Conservation (phyloP, 805 yeast genomes). For the Monosporozyma aerobia region DNA sequence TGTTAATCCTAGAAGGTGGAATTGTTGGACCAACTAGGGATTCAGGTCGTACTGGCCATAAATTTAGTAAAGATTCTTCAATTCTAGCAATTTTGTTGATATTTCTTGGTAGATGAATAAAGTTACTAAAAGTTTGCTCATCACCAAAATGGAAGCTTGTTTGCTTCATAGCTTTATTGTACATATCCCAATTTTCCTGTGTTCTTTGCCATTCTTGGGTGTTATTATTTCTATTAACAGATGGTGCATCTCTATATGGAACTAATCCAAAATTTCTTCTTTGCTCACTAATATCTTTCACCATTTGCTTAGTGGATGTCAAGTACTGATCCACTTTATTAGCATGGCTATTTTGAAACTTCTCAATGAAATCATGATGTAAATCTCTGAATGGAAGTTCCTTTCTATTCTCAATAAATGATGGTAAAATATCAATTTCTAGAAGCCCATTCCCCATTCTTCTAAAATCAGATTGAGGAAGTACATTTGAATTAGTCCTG, state of each 20-base stretch:
- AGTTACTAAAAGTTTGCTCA: conserved; percentile 9
- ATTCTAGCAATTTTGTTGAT: conserved; percentile 25
- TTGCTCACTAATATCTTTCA: conserved; percentile 49
- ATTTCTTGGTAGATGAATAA: conserved; percentile 15
- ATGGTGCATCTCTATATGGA: conserved; percentile 20
- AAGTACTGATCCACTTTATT: conserved; percentile 21
- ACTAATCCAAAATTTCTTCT: conserved; percentile 35
- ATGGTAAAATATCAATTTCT: conserved; percentile 63
- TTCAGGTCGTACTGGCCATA: conserved; percentile 24
- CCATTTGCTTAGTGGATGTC: conserved; percentile 44
- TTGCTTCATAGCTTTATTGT: conserved; percentile 24
- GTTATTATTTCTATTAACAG: conserved; percentile 20
- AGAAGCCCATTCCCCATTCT: conserved; percentile 55
- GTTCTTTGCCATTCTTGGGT: conserved; percentile 36
- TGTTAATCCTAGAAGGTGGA: background rate
- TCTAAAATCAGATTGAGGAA: conserved; percentile 23
- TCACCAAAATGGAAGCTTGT: conserved; percentile 8
- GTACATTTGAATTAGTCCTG: conserved; percentile 7
- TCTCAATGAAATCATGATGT: conserved; percentile 43
- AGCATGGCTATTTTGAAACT: conserved; percentile 4
- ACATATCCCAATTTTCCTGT: conserved; percentile 29
- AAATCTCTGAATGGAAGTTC: conserved; percentile 36
- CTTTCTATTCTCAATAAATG: conserved; percentile 49
- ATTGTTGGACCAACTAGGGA: conserved; percentile 1
- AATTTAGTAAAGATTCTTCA: conserved; percentile 24